A percentile compares a stretch with the other conserved stretches of the same genome.
Evolutionary conservation across 192 early-diverging fungal species (phyloP).

Genomic region (Backusella westeae): DNA sequence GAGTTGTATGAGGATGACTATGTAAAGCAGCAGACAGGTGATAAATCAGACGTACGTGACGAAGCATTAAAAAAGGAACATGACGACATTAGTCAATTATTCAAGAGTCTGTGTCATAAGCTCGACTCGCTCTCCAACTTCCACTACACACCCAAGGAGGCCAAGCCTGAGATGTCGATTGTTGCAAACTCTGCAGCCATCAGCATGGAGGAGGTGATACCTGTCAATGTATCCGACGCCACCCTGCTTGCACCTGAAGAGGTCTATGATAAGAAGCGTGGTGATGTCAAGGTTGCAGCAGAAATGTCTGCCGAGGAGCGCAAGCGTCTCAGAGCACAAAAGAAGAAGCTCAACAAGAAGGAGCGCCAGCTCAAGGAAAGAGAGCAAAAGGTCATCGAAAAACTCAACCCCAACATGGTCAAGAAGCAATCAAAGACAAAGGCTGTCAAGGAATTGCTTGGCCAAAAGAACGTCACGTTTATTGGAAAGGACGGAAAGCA

Average conservation of each 20-base stretch:
- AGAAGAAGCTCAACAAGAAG: constrained; percentile 68
- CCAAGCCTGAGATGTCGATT: constrained; percentile 76
- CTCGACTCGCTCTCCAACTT: constrained; percentile 93
- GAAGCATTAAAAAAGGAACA: constrained; percentile 77
- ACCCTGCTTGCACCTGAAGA: constrained; percentile 87
- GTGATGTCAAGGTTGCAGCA: constrained; percentile 68
- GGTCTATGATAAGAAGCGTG: constrained; percentile 78
- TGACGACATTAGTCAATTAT: constrained; percentile 74
- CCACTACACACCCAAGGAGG: constrained; percentile 86
- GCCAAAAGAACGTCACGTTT: constrained; percentile 50
- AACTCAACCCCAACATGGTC: constrained; percentile 38
- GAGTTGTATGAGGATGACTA: constrained; percentile 94
- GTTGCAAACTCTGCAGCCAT: constrained; percentile 80
- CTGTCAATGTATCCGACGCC: constrained; percentile 79
- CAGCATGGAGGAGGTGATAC: constrained; percentile 94
- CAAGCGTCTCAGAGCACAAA: constrained; percentile 61
- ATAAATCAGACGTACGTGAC: constrained; percentile 69
- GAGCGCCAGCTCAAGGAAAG: constrained; percentile 52
- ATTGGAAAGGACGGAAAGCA: constrained; percentile 40
- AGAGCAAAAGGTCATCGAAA: constrained; percentile 47
- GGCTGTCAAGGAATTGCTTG: constrained; percentile 62
- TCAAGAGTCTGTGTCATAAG: constrained; percentile 76
- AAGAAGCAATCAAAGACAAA: constrained; percentile 51
- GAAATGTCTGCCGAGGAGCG: constrained; percentile 81
- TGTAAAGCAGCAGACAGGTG: constrained; percentile 55